These are phyloP conservation scores for Salix purpurea DNA, from an alignment of 345 rosid genomes.

Conservation along the genomic window DNA sequence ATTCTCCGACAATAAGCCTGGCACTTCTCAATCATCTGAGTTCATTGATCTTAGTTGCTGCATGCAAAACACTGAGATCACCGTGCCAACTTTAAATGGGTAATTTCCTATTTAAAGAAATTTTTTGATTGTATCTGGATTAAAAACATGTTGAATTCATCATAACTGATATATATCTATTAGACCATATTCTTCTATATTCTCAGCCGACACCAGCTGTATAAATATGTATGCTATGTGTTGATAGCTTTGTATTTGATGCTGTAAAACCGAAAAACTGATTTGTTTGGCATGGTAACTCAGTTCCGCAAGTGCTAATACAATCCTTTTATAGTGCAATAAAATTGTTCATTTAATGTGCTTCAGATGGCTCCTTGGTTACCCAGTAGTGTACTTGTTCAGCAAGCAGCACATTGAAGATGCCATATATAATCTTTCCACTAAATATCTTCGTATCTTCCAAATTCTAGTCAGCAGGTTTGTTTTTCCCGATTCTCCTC, in stretches of 20 bases:
- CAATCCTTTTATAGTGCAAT: neutral
- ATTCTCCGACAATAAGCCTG: slow-evolving; percentile 22
- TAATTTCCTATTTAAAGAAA: slow-evolving; percentile 24
- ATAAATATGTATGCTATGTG: neutral
- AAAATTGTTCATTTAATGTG: slow-evolving; percentile 16
- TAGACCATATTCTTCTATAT: neutral
- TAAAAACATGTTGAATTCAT: neutral
- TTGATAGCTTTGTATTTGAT: neutral
- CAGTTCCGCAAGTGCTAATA: neutral
- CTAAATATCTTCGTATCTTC: slow-evolving; percentile 74
- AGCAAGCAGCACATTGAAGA: slow-evolving; percentile 70
- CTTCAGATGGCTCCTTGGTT: slow-evolving; percentile 88
- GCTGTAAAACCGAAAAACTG: neutral
- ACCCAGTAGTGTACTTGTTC: slow-evolving; percentile 87
- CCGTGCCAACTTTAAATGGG: slow-evolving; percentile 90
- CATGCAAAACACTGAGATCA: slow-evolving; percentile 60
- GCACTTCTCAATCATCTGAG: slow-evolving; percentile 41
- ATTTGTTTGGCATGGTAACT: neutral
- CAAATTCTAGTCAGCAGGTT: slow-evolving; percentile 61
- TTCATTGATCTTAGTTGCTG: slow-evolving; percentile 70
- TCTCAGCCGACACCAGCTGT: neutral
- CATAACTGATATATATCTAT: neutral
- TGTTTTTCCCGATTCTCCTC: slow-evolving; percentile 11
- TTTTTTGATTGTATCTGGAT: neutral
- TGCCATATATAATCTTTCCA: slow-evolving; percentile 78